Evolutionary conservation across 768 basidiomycete species (phyloP), one percentile per base, ranked within the genome.

Genomic region (Auriscalpium orientale): DNA sequence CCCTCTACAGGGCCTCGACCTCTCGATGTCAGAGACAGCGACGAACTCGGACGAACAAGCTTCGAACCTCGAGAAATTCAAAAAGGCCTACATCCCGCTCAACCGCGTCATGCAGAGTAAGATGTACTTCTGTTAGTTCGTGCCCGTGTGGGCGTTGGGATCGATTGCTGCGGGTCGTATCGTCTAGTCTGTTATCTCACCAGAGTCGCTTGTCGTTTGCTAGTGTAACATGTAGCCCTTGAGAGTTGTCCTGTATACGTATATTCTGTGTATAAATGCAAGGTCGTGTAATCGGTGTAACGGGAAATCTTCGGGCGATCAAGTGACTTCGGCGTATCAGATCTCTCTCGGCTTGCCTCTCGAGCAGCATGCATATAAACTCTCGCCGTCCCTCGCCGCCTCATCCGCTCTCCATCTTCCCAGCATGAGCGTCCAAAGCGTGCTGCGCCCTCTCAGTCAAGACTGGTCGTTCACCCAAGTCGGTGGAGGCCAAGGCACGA

Each of bases 401-500:
- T 40, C 51, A 47, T n/a, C 44, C 12, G 16, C 46, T 13, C 28
- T 22, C 36, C 28, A 28, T 45, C 54, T 40, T 12, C 55, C 48
- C 45, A 70, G 64, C 60, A 65, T 62, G 62, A 46, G 43, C 18
- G 18, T 43, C 9, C 28, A 28, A 15, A 67, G 58, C 43, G 38
- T 45, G 45, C 57, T 56, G 40, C 72, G 63, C 50, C 52, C 67
- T 5, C 66, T 81, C 28, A 56, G 71, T 49, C 62, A 69, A 8
- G 72, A 79, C 43, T 91, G 90, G 89, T 69, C 67, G 45, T 90
- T 91, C 64, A 82, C 80, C 8, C 86, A 85, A 65, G 67, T 85
- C 36, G 81, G 79, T 21, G 85, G 83, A 13, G 82, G 81, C 28
- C 70, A 76, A 57, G 80, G 80, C 20, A 80, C 80, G 18, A 13